These are phyloP conservation scores for Nothophoma quercina DNA, from an alignment of 2,329 filamentous ascomycete species.

Conservation along the genomic window DNA sequence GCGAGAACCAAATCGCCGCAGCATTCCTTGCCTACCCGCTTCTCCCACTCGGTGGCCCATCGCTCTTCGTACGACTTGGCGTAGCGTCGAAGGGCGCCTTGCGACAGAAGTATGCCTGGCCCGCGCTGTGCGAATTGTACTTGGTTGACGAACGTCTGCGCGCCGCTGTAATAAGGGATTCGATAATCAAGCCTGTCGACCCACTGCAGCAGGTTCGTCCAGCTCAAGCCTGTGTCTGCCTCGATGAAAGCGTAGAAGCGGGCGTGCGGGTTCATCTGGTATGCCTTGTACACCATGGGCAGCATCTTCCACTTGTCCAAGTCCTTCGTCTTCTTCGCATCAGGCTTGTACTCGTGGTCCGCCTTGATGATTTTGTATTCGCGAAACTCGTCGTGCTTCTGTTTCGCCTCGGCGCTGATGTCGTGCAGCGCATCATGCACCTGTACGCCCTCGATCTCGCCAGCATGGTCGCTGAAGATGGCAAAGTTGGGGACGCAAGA, in stretches of 20 bases:
- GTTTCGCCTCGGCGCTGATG: conserved; percentile 45
- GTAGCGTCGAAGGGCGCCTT: conserved; percentile 48
- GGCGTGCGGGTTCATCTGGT: conserved; percentile 41
- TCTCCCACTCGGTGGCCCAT: conserved; percentile 45
- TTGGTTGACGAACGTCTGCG: conserved; percentile 46
- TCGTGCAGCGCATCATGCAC: conserved; percentile 60
- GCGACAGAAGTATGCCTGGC: conserved; percentile 53
- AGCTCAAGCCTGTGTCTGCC: conserved; percentile 45
- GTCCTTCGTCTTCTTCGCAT: conserved; percentile 55
- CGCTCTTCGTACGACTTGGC: conserved; percentile 41
- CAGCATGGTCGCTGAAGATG: conserved; percentile 66
- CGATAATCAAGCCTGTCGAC: conserved; percentile 48
- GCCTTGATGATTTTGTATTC: conserved; percentile 59
- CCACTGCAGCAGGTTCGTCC: conserved; percentile 52
- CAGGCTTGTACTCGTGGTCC: conserved; percentile 53
- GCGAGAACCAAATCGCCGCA: conserved; percentile 50
- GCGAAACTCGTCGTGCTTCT: conserved; percentile 57
- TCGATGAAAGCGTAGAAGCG: conserved; percentile 48
- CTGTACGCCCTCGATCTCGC: conserved; percentile 59
- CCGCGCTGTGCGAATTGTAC: conserved; percentile 53
- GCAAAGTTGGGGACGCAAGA: conserved; percentile 63
- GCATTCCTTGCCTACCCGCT: conserved; percentile 40
- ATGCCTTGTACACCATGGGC: conserved; percentile 61
- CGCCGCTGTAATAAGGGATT: conserved; percentile 54
- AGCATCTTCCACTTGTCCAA: conserved; percentile 68